These are phyloP conservation scores for Vitis hybrid DNA, from an alignment of 177 flowering plant genomes.

Conservation along the genomic window DNA sequence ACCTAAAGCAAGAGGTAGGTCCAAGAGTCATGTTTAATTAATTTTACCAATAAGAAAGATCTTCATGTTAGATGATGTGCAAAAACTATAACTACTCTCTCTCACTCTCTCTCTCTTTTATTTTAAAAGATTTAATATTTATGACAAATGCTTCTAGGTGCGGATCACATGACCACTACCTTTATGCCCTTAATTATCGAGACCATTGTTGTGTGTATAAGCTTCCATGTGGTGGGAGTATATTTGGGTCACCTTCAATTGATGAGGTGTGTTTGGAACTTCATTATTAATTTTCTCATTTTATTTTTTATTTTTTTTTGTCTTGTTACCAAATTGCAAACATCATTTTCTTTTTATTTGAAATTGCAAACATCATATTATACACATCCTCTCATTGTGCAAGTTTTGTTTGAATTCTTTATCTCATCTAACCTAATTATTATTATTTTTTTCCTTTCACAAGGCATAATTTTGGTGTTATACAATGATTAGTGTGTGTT, in stretches of 20 bases:
- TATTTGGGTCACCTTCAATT: slow-evolving; percentile 81
- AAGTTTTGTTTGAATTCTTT: no score
- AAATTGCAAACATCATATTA: no score
- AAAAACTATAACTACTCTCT: neutral
- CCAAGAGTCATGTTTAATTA: neutral
- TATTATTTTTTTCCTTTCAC: no score
- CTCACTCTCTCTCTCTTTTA: neutral
- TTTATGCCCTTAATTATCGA: slow-evolving; percentile 84
- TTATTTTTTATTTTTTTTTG: no score
- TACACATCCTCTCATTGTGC: no score
- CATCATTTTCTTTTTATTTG: no score
- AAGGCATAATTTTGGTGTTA: no score
- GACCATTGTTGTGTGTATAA: slow-evolving; percentile 56
- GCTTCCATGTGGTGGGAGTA: slow-evolving; percentile 82
- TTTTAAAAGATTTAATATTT: slow-evolving; percentile 7
- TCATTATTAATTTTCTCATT: neutral
- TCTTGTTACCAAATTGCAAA: neutral
- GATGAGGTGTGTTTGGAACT: slow-evolving; percentile 50
- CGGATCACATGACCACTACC: slow-evolving; percentile 84
- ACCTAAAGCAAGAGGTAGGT: no score
- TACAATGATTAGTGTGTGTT: no score
- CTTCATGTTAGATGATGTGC: neutral
- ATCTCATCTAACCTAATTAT: no score
- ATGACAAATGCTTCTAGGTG: slow-evolving; percentile 59
- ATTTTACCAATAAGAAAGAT: neutral